Conservation (phyloP, 768 basidiomycete genomes). For the Exidia glandulosa region DNA sequence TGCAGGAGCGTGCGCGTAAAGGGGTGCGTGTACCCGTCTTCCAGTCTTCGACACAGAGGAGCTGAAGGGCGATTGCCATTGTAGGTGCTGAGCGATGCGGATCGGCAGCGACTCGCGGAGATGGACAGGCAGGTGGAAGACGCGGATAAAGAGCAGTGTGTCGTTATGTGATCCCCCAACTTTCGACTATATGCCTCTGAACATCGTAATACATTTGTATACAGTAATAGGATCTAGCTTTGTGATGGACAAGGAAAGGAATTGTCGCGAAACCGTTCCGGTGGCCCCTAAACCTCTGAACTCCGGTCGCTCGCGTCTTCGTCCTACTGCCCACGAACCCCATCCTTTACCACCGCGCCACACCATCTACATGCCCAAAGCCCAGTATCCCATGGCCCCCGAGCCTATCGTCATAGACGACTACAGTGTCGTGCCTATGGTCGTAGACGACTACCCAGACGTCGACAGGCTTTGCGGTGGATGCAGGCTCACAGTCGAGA, state of each 20-base stretch:
- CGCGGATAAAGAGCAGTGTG: not conserved
- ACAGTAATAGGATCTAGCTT: too few relatives aligned
- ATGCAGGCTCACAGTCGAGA: conserved; percentile 73
- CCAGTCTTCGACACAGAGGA: too few relatives aligned
- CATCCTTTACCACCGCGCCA: too few relatives aligned
- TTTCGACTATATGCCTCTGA: too few relatives aligned
- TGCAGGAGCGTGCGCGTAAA: not conserved
- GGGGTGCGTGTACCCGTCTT: too few relatives aligned
- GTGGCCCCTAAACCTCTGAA: too few relatives aligned
- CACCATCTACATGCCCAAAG: not conserved
- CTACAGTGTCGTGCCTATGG: not conserved
- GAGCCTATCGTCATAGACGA: not conserved
- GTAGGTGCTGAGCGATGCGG: not conserved
- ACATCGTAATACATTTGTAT: too few relatives aligned
- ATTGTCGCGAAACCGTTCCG: too few relatives aligned
- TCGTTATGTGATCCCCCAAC: not conserved
- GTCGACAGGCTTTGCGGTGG: conserved; percentile 72
- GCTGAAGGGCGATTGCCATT: not conserved
- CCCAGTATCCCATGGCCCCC: not conserved
- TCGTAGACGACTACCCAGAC: too few relatives aligned
- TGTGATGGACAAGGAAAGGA: too few relatives aligned
- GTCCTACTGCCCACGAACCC: too few relatives aligned
- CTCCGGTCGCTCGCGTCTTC: too few relatives aligned
- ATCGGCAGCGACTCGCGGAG: not conserved
- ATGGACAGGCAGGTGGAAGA: not conserved